Percentiles rank a stretch among this genome's conserved stretches.
Conservation (phyloP, 768 basidiomycete species). For the Porpolomopsis calyptriformis region DNA sequence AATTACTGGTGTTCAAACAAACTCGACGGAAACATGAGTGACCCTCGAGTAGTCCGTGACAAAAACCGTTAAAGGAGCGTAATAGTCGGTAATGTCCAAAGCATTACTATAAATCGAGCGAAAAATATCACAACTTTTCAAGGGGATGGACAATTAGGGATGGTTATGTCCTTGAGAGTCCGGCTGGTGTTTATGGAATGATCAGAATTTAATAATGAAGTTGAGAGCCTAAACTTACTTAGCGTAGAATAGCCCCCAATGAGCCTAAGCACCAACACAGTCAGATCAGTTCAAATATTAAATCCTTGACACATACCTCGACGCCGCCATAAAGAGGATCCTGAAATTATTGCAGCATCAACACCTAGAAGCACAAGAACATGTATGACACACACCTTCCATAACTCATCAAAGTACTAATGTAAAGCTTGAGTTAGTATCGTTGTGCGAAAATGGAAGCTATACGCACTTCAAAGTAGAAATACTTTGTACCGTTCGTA, state of each 20-base stretch:
- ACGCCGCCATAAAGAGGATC: slow-evolving; percentile 48
- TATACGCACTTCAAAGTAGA: slow-evolving; percentile 68
- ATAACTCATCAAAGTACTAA: slow-evolving; percentile 67
- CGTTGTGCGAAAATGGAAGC: background rate
- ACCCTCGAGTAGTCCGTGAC: no score
- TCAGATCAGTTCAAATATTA: background rate
- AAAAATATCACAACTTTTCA: slow-evolving; percentile 13
- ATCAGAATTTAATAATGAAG: background rate
- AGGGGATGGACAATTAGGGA: slow-evolving; percentile 46
- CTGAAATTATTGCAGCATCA: slow-evolving; percentile 20
- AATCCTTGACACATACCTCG: slow-evolving; percentile 3
- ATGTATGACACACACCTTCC: slow-evolving; percentile 47
- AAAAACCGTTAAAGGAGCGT: no score
- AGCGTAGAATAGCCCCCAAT: slow-evolving; percentile 58
- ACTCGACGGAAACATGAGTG: no score
- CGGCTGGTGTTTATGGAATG: slow-evolving; percentile 36
- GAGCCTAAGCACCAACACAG: slow-evolving; percentile 23
- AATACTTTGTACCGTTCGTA: slow-evolving; percentile 70
- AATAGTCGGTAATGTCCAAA: background rate
- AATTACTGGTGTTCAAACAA: no score
- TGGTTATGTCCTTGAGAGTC: slow-evolving; percentile 59
- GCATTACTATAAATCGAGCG: background rate
- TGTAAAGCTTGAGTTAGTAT: slow-evolving; percentile 7
- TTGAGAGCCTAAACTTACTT: slow-evolving; percentile 28
- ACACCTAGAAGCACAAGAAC: slow-evolving; percentile 1